Evolutionary conservation across 2,329 filamentous ascomycete species (phyloP).

Genomic region (Calycina herbarum): DNA sequence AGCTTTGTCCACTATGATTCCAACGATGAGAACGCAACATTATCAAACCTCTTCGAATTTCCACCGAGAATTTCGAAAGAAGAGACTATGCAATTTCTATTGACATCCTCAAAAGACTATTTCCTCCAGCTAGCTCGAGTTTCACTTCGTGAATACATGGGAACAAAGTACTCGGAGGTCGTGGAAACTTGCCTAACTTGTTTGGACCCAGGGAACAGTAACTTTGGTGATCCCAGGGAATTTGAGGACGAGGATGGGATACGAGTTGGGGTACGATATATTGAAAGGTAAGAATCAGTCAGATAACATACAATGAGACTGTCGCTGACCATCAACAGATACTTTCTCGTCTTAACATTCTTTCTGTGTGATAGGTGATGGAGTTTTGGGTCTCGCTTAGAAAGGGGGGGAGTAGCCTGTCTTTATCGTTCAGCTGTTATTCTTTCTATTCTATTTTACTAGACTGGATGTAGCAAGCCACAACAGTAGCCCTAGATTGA

Average conservation of each 20-base stretch:
- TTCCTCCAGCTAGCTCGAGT: background rate
- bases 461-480: too few relatives aligned
- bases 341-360: background rate
- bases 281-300: slow-evolving; percentile 21
- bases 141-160: background rate
- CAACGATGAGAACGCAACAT: slow-evolving; percentile 10
- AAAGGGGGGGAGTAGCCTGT: background rate
- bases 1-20: slow-evolving; percentile 20
- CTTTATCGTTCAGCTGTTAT: background rate
- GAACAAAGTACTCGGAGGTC: slow-evolving; percentile 1
- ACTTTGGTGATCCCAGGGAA: slow-evolving; percentile 23
- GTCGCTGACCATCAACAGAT: background rate
- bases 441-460: background rate
- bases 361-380: background rate
- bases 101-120: background rate
- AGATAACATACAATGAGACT: background rate
- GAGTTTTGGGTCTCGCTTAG: background rate
- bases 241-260: slow-evolving; percentile 26
- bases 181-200: slow-evolving; percentile 23
- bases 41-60: background rate
- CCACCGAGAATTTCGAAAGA: background rate
- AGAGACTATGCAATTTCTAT: background rate
- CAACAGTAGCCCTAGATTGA: too few relatives aligned
- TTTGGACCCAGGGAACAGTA: slow-evolving; percentile 21
- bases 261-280: slow-evolving; percentile 26